phyloP scores from a whole-genome alignment of 495 filamentous ascomycete species.

The Hyaloscypha bicolor region DNA sequence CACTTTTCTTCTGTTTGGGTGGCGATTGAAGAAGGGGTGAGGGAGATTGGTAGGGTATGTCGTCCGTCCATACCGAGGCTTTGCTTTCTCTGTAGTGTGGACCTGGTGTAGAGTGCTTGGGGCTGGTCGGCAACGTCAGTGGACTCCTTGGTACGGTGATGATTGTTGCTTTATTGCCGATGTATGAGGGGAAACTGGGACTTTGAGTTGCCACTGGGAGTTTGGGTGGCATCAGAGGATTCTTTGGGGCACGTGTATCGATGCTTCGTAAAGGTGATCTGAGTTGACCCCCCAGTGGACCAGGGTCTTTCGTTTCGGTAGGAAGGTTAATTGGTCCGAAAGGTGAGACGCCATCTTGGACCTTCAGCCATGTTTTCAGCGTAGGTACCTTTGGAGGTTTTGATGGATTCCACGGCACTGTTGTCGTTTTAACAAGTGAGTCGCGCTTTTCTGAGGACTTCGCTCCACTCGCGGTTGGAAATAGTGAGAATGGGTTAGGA shows the following conservation, averaged over 20 bases:
- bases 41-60: slow-evolving; percentile 13
- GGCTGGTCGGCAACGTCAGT: neutral
- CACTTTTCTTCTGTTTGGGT: neutral
- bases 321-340: slow-evolving; percentile 31
- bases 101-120: neutral
- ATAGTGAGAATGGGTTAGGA: slow-evolving; percentile 10
- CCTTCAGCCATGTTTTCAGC: slow-evolving; percentile 26
- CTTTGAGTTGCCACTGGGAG: neutral
- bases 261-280: slow-evolving; percentile 27
- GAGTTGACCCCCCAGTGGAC: slow-evolving; percentile 27
- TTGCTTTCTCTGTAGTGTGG: slow-evolving; percentile 21
- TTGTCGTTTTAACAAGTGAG: slow-evolving; percentile 24
- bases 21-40: slow-evolving; percentile 15
- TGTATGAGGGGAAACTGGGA: neutral
- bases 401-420: slow-evolving; percentile 29
- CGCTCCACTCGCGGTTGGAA: neutral
- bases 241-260: neutral
- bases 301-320: slow-evolving; percentile 8
- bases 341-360: slow-evolving; percentile 30
- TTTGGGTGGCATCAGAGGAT: neutral
- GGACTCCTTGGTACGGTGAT: neutral
- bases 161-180: neutral
- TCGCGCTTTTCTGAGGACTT: neutral
- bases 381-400: slow-evolving; percentile 28
- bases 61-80: slow-evolving; percentile 32